phyloP scores from a whole-genome alignment of 2,329 filamentous ascomycete species.

The Neoscytalidium dimidiatum region DNA sequence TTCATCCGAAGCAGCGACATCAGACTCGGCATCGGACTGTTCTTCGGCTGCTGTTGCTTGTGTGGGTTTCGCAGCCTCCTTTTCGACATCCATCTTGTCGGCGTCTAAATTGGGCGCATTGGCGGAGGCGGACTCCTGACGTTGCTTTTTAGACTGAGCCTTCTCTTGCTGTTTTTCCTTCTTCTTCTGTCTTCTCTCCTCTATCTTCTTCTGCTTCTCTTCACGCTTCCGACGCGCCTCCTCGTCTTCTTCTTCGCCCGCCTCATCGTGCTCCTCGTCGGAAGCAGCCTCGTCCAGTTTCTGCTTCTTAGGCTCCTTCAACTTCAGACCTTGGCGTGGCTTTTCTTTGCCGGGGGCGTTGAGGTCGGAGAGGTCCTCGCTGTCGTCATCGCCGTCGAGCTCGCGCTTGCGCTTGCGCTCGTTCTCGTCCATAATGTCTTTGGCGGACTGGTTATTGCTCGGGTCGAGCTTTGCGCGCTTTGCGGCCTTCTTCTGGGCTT shows the following conservation, averaged over 20 bases:
- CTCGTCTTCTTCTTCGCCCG: slow-evolving; percentile 24
- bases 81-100: slow-evolving; percentile 30
- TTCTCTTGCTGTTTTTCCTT: slow-evolving; percentile 34
- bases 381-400: slow-evolving; percentile 58
- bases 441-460: slow-evolving; percentile 84
- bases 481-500: slow-evolving; percentile 79
- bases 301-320: slow-evolving; percentile 43
- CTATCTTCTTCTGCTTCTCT: slow-evolving; percentile 49
- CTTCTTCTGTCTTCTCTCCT: slow-evolving; percentile 40
- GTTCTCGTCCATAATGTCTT: slow-evolving; percentile 90
- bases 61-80: slow-evolving; percentile 27
- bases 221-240: slow-evolving; percentile 47
- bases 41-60: slow-evolving; percentile 26
- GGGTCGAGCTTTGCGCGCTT: slow-evolving; percentile 90
- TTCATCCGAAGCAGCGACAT: slow-evolving; percentile 29
- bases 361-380: slow-evolving; percentile 34
- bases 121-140: slow-evolving; percentile 22
- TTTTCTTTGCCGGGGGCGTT: slow-evolving; percentile 39
- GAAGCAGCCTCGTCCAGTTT: slow-evolving; percentile 33
- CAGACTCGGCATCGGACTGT: slow-evolving; percentile 29
- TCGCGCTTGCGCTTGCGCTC: slow-evolving; percentile 72
- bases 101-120: slow-evolving; percentile 22
- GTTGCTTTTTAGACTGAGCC: slow-evolving; percentile 33
- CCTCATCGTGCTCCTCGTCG: slow-evolving; percentile 25
- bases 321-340: slow-evolving; percentile 40